Evolutionary conservation across 371 early-diverging fungal species (phyloP), one percentile per base, ranked within the genome.

Genomic region (Mortierella sp.): DNA sequence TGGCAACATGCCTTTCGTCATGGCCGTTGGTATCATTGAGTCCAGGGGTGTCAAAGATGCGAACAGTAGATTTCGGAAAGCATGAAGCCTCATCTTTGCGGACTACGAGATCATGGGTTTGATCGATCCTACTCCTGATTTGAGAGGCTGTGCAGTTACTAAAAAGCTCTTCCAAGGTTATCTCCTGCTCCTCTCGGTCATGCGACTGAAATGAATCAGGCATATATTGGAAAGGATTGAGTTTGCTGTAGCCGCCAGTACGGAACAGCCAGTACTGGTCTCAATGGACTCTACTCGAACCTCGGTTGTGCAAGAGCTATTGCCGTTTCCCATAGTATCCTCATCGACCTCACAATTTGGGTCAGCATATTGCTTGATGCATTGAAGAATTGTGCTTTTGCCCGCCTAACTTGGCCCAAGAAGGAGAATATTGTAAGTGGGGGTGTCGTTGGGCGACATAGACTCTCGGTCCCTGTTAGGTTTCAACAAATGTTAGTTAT

Each of bases 41-140:
- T 35, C 67, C 67, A 11, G 67, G 66, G 14, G 72, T 72, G 54
- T 72, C 72, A 16, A 66, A 65, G 20, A 72, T 18, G 5, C 54
- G 59, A 30, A 72, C 59, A 1, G 16, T 49, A 32, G 26, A 22
- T 28, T 35, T 51, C 4, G 54, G 32, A 28, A 32, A 45, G 18
- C 14, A 3, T 26, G 28, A 45, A 3, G 6, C 5, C 1, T 63
- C 37, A 37, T 9, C 47, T 18, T 64, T 18, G 24, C 16, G 60
- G n/a, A 63, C 32, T 5, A 24, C 28, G n/a, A 40, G 39, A 10
- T 45, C 49, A 4, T 52, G 16, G 10, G 24, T n/a, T 20, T 37
- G 64, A 30, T 62, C n/a, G n/a, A 70, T 32, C 1, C 22, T 52
- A 9, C 2, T 3, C 54, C 37, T 61, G 62, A 51, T 62, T 26